A percentile compares a stretch with the other conserved stretches of the same genome.
phyloP scores from a whole-genome alignment of 768 basidiomycete genomes.

The Suillus bovinus region DNA sequence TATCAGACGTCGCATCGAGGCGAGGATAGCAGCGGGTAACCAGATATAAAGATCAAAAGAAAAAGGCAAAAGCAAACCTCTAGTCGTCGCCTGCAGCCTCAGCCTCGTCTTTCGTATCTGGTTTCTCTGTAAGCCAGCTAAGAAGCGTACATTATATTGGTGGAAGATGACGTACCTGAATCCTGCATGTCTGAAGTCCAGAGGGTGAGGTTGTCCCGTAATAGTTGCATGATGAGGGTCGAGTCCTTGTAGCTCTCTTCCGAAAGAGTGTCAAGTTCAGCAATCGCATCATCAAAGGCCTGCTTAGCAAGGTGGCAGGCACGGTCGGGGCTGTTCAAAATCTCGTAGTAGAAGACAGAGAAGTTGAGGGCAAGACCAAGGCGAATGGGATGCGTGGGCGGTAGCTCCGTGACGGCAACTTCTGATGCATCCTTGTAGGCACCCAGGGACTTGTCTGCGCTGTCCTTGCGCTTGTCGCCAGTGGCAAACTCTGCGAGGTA shows the following conservation, averaged over 20 bases:
- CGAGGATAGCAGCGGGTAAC: constrained; percentile 13
- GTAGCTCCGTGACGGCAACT: constrained; percentile 94
- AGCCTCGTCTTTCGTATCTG: constrained; percentile 69
- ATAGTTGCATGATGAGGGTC: constrained; percentile 94
- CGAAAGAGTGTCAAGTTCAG: constrained; percentile 97
- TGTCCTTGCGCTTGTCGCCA: constrained; percentile 95
- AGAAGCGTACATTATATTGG: constrained; percentile 6
- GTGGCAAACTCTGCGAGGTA: constrained; percentile 99
- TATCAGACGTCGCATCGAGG: constrained; percentile 15
- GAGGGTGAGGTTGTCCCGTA: constrained; percentile 95
- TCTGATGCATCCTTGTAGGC: constrained; percentile 98
- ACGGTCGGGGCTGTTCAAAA: constrained; percentile 97
- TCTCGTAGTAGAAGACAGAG: constrained; percentile 99
- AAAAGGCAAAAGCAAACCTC: constrained; percentile 25
- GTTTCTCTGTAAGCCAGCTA: constrained; percentile 54
- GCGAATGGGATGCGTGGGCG: constrained; percentile 96
- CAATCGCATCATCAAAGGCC: constrained; percentile 98
- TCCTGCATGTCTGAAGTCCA: constrained; percentile 99
- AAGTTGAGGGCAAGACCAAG: constrained; percentile 99
- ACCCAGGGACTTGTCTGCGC: constrained; percentile 95
- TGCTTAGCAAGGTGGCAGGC: constrained; percentile 99
- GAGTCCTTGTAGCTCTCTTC: constrained; percentile 99
- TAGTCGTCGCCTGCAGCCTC: constrained; percentile 71
- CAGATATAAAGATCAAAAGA: constrained; percentile 20
- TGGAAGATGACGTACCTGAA: constrained; percentile 53